Base-by-base conservation (phyloP, 495 filamentous ascomycete species). In the Daldinia concentrica region DNA sequence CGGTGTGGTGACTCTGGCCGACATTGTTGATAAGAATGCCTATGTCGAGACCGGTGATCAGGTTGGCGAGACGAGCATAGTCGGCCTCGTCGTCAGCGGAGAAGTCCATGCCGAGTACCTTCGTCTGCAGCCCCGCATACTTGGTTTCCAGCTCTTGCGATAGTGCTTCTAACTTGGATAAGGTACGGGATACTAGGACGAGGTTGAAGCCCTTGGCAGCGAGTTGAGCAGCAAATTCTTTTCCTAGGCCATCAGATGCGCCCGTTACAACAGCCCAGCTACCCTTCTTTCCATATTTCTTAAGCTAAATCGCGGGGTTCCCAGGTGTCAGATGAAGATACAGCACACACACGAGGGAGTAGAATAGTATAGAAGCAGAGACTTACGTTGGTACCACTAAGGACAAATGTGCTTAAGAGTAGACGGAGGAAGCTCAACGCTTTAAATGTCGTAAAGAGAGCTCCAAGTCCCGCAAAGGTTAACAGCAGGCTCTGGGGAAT, bases 21-120 rank as follows among this genome's bases (percentile, higher is more conserved):
- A 99, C 96, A 77, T 99, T 99, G 86, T 99, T 99, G 82, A 99
- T 84, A 63, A 99, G 83, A 69, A 99, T 89, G 48, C 91, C 90
- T 15, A 99, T 84, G 64, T 98, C 94, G 52, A 97, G 85, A 7
- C 86, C 88, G 24, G 87, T 79, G 59, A 97, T 80, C 29, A 93
- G 76, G 52, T 86, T 76, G 64, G 87, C 85, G 22, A 99, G 87
- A 22, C 85, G 85, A 36, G 86, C 86, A 82, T 94, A 97, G 82
- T 97, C 92, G 43, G 80, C 84, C 58, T 94, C 88, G 59, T 87
- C 79, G 80, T 94, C 90, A 76, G 86, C 80, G 29, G 93, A 85
- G 80, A 95, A 99, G 83, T 99, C 95, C 92, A 98, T 97, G 32
- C 93, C 88, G 29, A 96, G 82, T 50, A 84, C 88, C 79, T 92